Conservation (phyloP, 352 stramenopile species). For the Globisporangium cylindrosporum region DNA sequence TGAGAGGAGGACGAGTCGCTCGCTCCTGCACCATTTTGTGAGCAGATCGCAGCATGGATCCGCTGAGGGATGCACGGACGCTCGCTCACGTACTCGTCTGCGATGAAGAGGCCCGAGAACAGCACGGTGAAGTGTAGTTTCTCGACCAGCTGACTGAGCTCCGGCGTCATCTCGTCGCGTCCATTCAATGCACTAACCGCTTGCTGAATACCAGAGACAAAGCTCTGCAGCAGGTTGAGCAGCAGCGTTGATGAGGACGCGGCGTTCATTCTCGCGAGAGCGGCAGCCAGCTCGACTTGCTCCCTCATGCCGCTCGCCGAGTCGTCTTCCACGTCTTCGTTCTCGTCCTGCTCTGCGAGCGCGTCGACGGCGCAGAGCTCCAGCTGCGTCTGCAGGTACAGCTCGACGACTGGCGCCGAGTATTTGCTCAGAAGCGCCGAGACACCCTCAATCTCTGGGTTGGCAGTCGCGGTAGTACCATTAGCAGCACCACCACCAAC, state of each 20-base stretch:
- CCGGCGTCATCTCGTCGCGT: constrained; percentile 47
- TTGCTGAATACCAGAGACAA: constrained; percentile 48
- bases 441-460: constrained; percentile 33
- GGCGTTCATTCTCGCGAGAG: constrained; percentile 65
- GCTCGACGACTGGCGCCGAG: constrained; percentile 59
- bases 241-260: constrained; percentile 50
- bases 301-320: constrained; percentile 55
- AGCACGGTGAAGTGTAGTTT: constrained; percentile 79
- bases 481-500: background rate
- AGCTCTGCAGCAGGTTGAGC: constrained; percentile 58
- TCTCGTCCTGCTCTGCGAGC: constrained; percentile 68
- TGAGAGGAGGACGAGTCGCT: constrained; percentile 19
- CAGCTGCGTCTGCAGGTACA: constrained; percentile 77
- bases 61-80: constrained; percentile 60
- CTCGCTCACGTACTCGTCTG: constrained; percentile 78
- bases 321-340: constrained; percentile 84
- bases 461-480: constrained; percentile 11
- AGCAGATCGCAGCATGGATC: constrained; percentile 42
- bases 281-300: constrained; percentile 69
- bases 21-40: background rate
- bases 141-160: constrained; percentile 68
- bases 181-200: constrained; percentile 38
- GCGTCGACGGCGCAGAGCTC: constrained; percentile 67
- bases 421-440: constrained; percentile 47
- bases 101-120: constrained; percentile 75